These are phyloP conservation scores for Trichoderma simmonsii DNA, from an alignment of 2,329 filamentous ascomycete genomes.

Conservation along the genomic window DNA sequence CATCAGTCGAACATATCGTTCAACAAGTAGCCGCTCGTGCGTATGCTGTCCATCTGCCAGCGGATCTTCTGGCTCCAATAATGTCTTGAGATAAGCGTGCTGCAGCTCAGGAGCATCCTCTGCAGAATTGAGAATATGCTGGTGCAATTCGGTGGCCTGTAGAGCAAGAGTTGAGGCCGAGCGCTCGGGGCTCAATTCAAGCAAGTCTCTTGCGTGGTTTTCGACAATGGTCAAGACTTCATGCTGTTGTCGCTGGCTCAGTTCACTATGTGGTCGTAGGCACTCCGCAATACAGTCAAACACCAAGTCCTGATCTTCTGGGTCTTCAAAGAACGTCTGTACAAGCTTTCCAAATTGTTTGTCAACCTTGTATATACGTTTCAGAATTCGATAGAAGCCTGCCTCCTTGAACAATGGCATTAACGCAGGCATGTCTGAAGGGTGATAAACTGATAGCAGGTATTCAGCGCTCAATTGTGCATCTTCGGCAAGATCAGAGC, in stretches of 20 bases:
- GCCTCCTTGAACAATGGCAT: constrained; percentile 77
- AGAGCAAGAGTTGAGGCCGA: constrained; percentile 64
- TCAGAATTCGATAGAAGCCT: constrained; percentile 85
- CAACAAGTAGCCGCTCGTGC: constrained; percentile 62
- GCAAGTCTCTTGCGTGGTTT: constrained; percentile 62
- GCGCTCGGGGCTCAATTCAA: constrained; percentile 61
- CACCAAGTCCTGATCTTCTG: constrained; percentile 67
- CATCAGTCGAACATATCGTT: constrained; percentile 87
- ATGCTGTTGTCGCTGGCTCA: constrained; percentile 66
- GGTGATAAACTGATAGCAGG: constrained; percentile 87
- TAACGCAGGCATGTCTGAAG: constrained; percentile 72
- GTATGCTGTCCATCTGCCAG: constrained; percentile 30
- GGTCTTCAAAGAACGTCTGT: constrained; percentile 80
- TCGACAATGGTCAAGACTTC: constrained; percentile 68
- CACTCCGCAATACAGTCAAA: constrained; percentile 79
- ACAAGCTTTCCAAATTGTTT: constrained; percentile 76
- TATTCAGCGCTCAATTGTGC: constrained; percentile 98
- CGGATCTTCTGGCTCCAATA: constrained; percentile 62
- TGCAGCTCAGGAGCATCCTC: constrained; percentile 61
- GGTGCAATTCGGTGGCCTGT: constrained; percentile 62
- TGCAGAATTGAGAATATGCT: constrained; percentile 61
- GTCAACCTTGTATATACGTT: constrained; percentile 78
- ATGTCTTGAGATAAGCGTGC: constrained; percentile 70
- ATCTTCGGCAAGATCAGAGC: constrained; percentile 78
- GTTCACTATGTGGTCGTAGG: constrained; percentile 59